These are phyloP conservation scores for Bolboschoenoplectus hybrid DNA, from an alignment of 202 grass and related monocot species.

Conservation along the genomic window DNA sequence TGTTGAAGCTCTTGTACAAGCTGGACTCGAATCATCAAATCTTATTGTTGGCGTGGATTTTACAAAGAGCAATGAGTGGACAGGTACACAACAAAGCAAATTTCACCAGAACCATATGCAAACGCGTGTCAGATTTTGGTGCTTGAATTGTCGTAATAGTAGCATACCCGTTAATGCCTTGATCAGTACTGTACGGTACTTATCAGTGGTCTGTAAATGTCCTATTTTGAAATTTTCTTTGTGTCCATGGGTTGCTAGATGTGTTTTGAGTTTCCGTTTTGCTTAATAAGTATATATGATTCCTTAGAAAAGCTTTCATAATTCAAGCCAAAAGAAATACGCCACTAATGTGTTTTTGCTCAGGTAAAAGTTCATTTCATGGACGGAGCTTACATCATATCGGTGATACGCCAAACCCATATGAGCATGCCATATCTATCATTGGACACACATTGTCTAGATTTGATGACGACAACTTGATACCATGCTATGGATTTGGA, in stretches of 20 bases:
- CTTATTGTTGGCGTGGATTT: slow-evolving; percentile 99
- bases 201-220: neutral
- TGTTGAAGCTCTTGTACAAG: slow-evolving; percentile 79
- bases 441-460: slow-evolving; percentile 81
- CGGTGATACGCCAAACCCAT: slow-evolving; percentile 68
- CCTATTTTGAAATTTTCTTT: neutral
- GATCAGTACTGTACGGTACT: neutral
- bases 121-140: slow-evolving; percentile 5
- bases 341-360: slow-evolving; percentile 12
- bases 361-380: slow-evolving; percentile 88
- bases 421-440: slow-evolving; percentile 95
- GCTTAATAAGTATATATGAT: neutral
- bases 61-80: slow-evolving; percentile 99
- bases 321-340: neutral
- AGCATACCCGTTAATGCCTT: neutral
- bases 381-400: slow-evolving; percentile 88
- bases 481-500: slow-evolving; percentile 96
- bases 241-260: neutral
- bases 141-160: neutral
- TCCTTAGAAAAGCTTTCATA: neutral
- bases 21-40: slow-evolving; percentile 93
- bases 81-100: slow-evolving; percentile 51
- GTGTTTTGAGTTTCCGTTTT: slow-evolving; percentile 17
- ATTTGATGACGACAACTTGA: slow-evolving; percentile 98
- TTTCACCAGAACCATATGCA: neutral